Conservation (phyloP, 1,139 yeast genomes). For the Geotrichum australiense region DNA sequence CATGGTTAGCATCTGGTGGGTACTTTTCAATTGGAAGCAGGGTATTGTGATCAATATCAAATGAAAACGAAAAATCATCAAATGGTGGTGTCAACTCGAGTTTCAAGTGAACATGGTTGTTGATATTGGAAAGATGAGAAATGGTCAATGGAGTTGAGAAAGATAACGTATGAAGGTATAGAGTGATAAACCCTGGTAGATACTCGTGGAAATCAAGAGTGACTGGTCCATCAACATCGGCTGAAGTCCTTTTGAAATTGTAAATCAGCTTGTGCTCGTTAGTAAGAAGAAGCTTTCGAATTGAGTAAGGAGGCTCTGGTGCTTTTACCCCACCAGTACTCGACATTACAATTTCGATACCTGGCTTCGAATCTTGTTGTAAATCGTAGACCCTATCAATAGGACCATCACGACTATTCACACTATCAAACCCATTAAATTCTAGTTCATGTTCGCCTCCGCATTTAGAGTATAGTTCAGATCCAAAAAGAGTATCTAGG, state of each 20-base stretch:
- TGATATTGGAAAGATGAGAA: conserved; percentile 3
- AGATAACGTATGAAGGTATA: conserved; percentile 63
- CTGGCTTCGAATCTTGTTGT: background rate
- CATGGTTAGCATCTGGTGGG: conserved; percentile 99
- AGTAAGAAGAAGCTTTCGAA: background rate
- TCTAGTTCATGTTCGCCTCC: background rate
- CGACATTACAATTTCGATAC: background rate
- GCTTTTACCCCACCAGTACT: too few relatives aligned
- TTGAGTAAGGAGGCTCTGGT: background rate
- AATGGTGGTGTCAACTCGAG: conserved; percentile 47
- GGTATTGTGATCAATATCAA: conserved; percentile 74
- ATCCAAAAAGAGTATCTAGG: background rate
- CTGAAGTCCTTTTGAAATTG: background rate
- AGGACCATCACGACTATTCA: too few relatives aligned
- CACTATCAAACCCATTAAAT: too few relatives aligned
- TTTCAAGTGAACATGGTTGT: conserved; percentile 18
- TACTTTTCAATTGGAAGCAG: conserved; percentile 81
- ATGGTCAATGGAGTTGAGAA: conserved; percentile 6
- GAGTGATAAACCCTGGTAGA: conserved; percentile 89
- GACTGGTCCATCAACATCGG: background rate
- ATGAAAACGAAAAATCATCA: conserved; percentile 48
- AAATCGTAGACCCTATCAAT: background rate
- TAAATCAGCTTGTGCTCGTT: conserved; percentile 1
- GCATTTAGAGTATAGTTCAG: conserved; percentile 2
- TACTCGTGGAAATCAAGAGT: conserved; percentile 3